These are phyloP conservation scores for Teratosphaeria viscida DNA, from an alignment of 2,329 filamentous ascomycete genomes.

Conservation along the genomic window DNA sequence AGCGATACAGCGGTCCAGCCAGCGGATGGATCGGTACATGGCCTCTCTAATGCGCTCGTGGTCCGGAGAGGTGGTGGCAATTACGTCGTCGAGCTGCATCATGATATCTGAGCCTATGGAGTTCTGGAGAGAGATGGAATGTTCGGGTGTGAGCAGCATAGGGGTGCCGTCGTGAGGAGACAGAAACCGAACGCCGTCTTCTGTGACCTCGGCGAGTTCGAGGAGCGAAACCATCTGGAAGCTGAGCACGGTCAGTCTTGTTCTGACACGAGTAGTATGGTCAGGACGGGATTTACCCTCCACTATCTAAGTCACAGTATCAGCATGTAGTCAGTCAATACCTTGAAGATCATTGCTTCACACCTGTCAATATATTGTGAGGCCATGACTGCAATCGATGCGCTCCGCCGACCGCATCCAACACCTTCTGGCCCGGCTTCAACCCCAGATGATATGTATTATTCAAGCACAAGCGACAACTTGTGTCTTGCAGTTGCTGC, in stretches of 20 bases:
- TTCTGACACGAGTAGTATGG: background rate
- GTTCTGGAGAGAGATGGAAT: constrained; percentile 92
- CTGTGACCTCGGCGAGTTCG: constrained; percentile 84
- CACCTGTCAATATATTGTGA: constrained; percentile 78
- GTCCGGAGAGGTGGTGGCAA: constrained; percentile 91
- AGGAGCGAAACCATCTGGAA: constrained; percentile 99
- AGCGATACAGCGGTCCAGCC: constrained; percentile 89
- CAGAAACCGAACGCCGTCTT: constrained; percentile 91
- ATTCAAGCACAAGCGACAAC: constrained; percentile 85
- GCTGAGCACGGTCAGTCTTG: constrained; percentile 37
- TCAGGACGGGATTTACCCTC: constrained; percentile 15
- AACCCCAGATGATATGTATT: constrained; percentile 96
- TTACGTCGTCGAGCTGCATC: constrained; percentile 98
- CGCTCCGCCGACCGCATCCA: constrained; percentile 81
- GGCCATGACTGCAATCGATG: constrained; percentile 94
- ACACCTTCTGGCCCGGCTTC: constrained; percentile 82
- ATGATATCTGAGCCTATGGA: constrained; percentile 97
- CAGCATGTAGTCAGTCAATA: background rate
- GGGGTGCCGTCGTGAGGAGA: constrained; percentile 89
- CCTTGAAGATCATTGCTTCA: background rate
- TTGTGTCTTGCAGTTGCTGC: constrained; percentile 78
- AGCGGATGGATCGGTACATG: constrained; percentile 87
- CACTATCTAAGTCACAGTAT: constrained; percentile 28
- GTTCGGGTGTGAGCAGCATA: constrained; percentile 95
- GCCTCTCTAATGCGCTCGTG: constrained; percentile 79